A percentile compares a stretch with the other conserved stretches of the same genome.
Evolutionary conservation across 768 basidiomycete genomes (phyloP).

Genomic region (Leccinum subtestaceum): DNA sequence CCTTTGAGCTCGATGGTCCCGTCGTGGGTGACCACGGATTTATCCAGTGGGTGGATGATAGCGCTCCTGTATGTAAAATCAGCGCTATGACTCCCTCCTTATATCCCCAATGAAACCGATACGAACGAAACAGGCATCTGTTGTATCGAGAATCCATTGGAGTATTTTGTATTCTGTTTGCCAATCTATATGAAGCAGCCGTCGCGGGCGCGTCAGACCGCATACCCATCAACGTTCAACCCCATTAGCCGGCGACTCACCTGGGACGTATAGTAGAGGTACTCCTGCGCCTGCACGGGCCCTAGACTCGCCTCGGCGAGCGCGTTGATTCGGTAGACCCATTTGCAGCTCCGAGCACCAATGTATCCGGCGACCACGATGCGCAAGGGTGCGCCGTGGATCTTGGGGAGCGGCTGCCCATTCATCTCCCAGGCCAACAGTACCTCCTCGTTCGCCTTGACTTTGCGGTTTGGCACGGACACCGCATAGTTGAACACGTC

Average conservation of each 20-base stretch:
- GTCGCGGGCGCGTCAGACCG: background rate
- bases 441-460: constrained; percentile 46
- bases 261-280: constrained; percentile 50
- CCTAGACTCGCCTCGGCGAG: constrained; percentile 47
- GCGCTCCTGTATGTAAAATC: constrained; percentile 8
- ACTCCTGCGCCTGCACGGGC: constrained; percentile 52
- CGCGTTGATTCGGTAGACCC: constrained; percentile 52
- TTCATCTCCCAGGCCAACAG: constrained; percentile 26
- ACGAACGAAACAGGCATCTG: constrained; percentile 59
- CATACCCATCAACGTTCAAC: background rate
- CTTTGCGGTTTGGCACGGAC: constrained; percentile 49
- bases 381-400: constrained; percentile 50
- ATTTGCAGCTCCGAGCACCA: constrained; percentile 53
- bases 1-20: constrained; percentile 44
- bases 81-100: background rate
- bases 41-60: constrained; percentile 29
- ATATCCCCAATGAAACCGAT: background rate
- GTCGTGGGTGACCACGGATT: constrained; percentile 46
- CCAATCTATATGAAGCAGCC: constrained; percentile 14
- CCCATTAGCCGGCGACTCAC: constrained; percentile 28
- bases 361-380: constrained; percentile 53
- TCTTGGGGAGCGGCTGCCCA: constrained; percentile 38
- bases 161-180: constrained; percentile 51
- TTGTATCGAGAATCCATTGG: constrained; percentile 55
- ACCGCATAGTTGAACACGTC: constrained; percentile 44